Conservation (phyloP, 73 alveolate genomes). For the Blepharisma japonicum region DNA sequence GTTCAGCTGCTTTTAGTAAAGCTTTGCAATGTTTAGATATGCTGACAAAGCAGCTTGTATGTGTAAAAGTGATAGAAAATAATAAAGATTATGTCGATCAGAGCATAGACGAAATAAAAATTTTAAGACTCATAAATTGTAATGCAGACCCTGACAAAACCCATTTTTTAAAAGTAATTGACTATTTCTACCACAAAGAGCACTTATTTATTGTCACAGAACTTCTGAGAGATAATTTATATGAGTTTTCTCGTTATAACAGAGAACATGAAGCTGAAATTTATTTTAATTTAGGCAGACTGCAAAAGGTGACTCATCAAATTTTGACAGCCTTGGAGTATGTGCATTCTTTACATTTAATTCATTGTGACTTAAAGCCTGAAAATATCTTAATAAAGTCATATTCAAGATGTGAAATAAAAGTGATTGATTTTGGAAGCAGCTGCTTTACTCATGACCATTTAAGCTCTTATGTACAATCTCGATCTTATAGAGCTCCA, state of each 20-base stretch:
- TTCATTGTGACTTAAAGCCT: constrained; percentile 94
- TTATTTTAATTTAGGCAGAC: constrained; percentile 80
- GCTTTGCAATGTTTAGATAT: constrained; percentile 95
- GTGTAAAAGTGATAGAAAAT: constrained; percentile 98
- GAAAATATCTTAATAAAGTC: constrained; percentile 86
- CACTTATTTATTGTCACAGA: constrained; percentile 97
- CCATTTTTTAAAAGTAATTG: constrained; percentile 81
- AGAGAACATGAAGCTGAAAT: constrained; percentile 84
- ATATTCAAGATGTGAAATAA: constrained; percentile 60
- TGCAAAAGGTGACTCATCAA: constrained; percentile 74
- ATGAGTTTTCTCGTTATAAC: constrained; percentile 96
- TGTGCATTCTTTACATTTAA: constrained; percentile 70
- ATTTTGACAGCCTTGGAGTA: constrained; percentile 69
- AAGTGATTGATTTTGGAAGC: constrained; percentile 67
- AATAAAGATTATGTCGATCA: constrained; percentile 97
- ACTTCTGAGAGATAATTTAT: constrained; percentile 95
- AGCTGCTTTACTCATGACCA: constrained; percentile 54
- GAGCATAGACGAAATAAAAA: constrained; percentile 93
- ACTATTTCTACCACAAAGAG: constrained; percentile 96
- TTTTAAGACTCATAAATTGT: constrained; percentile 79
- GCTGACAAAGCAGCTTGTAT: constrained; percentile 87
- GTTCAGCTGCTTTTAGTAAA: constrained; percentile 97
- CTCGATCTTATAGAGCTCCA: constrained; percentile 92
- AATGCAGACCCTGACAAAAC: constrained; percentile 93
- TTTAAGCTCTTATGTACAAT: constrained; percentile 46